A percentile compares a stretch with the other conserved stretches of the same genome.
Evolutionary conservation across 768 basidiomycete species (phyloP).

Genomic region (Leccinellum rugosiceps): DNA sequence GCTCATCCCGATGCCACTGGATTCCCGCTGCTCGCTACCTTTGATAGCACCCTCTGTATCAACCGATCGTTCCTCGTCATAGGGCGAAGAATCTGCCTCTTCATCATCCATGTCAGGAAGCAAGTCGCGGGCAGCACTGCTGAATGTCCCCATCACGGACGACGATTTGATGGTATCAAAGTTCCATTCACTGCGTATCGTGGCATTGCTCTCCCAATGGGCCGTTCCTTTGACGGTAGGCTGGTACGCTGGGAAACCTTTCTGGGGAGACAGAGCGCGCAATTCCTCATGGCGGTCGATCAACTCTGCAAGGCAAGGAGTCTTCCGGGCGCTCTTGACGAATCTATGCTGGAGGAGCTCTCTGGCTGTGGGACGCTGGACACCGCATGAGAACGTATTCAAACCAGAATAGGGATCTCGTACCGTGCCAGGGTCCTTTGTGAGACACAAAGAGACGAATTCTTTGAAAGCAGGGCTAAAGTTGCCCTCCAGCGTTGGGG

Average conservation of each 20-base stretch:
- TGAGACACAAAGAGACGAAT: slow-evolving; percentile 85
- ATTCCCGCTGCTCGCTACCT: slow-evolving; percentile 52
- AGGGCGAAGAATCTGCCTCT: slow-evolving; percentile 36
- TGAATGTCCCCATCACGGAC: slow-evolving; percentile 74
- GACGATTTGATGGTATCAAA: slow-evolving; percentile 82
- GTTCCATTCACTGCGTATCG: slow-evolving; percentile 91
- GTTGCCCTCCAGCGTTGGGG: slow-evolving; percentile 83
- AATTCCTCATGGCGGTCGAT: slow-evolving; percentile 86
- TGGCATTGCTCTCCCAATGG: slow-evolving; percentile 69
- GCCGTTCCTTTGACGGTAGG: slow-evolving; percentile 55
- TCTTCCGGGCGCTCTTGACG: slow-evolving; percentile 80
- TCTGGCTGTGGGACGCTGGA: slow-evolving; percentile 83
- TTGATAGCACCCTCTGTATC: slow-evolving; percentile 63
- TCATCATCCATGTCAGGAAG: slow-evolving; percentile 59
- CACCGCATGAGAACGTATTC: slow-evolving; percentile 12
- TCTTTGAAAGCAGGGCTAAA: slow-evolving; percentile 90
- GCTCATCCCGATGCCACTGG: slow-evolving; percentile 47
- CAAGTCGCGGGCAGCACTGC: slow-evolving; percentile 68
- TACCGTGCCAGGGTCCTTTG: slow-evolving; percentile 85
- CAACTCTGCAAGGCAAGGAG: slow-evolving; percentile 79
- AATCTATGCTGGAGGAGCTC: slow-evolving; percentile 94
- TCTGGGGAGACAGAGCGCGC: slow-evolving; percentile 57
- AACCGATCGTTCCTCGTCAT: slow-evolving; percentile 51
- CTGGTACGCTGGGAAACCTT: slow-evolving; percentile 52
- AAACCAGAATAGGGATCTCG: slow-evolving; percentile 22